Base-by-base conservation (phyloP, 768 basidiomycete species). In the Suillus subluteus region DNA sequence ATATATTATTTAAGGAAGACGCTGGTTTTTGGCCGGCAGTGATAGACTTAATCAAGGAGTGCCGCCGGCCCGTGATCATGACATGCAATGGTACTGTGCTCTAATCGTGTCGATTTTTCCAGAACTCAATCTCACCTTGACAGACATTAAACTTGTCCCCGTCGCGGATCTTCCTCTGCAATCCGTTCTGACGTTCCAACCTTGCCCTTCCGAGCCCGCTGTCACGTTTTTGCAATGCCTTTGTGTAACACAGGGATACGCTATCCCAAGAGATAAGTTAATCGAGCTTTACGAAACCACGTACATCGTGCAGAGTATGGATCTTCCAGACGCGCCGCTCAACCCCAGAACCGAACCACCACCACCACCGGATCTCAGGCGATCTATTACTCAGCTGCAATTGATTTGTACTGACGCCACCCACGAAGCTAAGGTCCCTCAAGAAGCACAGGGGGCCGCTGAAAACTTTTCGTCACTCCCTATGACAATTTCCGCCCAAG, bases 1-100 rank as follows among this genome's bases (percentile, higher is more conserved):
- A 99, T 77, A 87, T 99, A 50, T 81, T 99, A 58, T 99, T 90
- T 80, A 88, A 87, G 67, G 93, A 95, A 59, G 98, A 96, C 79
- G 74, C 76, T 40, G 90, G 88, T 69, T 99, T 96, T 77, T 97
- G 94, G 94, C 83, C 90, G 18, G 86, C 91, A 2, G 86, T 98
- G 35, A 82, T 91, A 11, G 84, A 87, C 65, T 85, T 99, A 67
- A 95, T 98, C 73, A 88, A 85, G 67, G 85, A 91, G 21, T 94
- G 94, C 70, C 88, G 87, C 70, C 82, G 98, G 65, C 97, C 98
- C 7, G 91, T 99, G 50, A 86, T 99, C 62, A 86, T 95, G 80
- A 99, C 97, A 63, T 99, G 98, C 78, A 98, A 96, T 71, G 96
- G 97, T 96, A 73, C 65, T 65, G 68, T 67, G 8, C 61, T 61